These are phyloP conservation scores for Trichoderma pleuroti DNA, from an alignment of 2,329 filamentous ascomycete genomes.

Conservation along the genomic window DNA sequence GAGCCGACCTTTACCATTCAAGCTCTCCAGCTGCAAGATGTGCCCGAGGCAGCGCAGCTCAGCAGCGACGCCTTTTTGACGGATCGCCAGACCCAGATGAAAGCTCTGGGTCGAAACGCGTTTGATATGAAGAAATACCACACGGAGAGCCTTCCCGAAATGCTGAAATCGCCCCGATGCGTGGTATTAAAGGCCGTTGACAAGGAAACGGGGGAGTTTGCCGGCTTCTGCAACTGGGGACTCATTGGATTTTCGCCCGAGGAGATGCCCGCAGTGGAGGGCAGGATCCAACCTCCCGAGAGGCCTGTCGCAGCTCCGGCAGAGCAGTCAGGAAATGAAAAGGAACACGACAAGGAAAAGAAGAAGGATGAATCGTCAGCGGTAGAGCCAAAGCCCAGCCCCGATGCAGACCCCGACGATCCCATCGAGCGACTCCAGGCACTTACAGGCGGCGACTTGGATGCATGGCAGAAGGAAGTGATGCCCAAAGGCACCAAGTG, in stretches of 20 bases:
- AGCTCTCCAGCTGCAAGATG: slow-evolving; percentile 27
- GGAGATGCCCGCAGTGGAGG: slow-evolving; percentile 23
- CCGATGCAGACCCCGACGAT: slow-evolving; percentile 20
- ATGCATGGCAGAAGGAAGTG: slow-evolving; percentile 29
- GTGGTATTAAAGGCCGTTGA: slow-evolving; percentile 35
- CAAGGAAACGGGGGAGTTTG: slow-evolving; percentile 26
- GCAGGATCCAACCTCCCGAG: slow-evolving; percentile 19
- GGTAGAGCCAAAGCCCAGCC: slow-evolving; percentile 1
- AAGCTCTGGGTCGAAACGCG: slow-evolving; percentile 29
- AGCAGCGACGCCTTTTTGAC: slow-evolving; percentile 29
- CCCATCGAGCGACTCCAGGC: slow-evolving; percentile 30
- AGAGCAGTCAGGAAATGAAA: background rate
- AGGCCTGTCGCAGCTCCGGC: background rate
- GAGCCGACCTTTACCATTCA: slow-evolving; percentile 23
- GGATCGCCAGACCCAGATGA: slow-evolving; percentile 38
- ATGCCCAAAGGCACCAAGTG: slow-evolving; percentile 34
- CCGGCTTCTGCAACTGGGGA: slow-evolving; percentile 34
- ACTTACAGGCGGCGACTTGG: slow-evolving; percentile 32
- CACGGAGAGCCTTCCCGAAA: slow-evolving; percentile 24
- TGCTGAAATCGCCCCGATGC: slow-evolving; percentile 24
- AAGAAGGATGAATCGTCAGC: background rate
- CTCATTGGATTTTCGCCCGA: slow-evolving; percentile 30
- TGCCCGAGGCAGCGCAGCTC: slow-evolving; percentile 30
- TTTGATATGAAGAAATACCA: slow-evolving; percentile 30
- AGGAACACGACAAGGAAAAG: background rate